Evolutionary conservation across 495 filamentous ascomycete species (phyloP), one percentile per base, ranked within the genome.

Genomic region (Daldinia grandis): DNA sequence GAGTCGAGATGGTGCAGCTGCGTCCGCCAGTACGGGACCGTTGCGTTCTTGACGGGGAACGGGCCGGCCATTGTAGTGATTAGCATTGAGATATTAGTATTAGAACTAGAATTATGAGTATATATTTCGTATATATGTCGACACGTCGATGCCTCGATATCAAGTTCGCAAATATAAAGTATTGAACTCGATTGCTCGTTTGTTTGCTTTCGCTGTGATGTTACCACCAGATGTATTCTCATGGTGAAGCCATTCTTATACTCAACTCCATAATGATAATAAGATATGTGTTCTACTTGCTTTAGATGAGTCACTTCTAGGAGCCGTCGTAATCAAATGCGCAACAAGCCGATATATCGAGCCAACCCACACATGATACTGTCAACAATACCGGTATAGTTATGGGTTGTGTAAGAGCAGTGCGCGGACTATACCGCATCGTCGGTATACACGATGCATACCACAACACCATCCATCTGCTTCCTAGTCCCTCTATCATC

Each of bases 1-100:
- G 75, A 69, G 58, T 82, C 75, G n/a, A 81, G 74, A 51, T 51
- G 44, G 64, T 82, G 79, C 4, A 72, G 68, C 47, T 82, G 74
- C 3, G 66, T 78, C 47, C 77, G 69, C 81, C 81, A 82, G 70
- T 76, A 81, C 25, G 79, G 74, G 15, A 72, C 19, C 1, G 78
- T 81, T 2, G 78, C 60, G 51, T 78, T 73, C 8, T 73, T 47
- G 17, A 78, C 77, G 19, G 80, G 77, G 50, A 62, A 74, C 10
- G 68, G 71, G 17, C 63, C 30, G 40, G 42, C 33, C 70, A 73
- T 73, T 51, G 58, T 62, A 49, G 19, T 33, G 35, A 49, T 24
- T 8, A 30, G 31, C 19, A 30, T 62, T 47, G 38, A 14, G 28
- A 49, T 17, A 55, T 38, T 28, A 21, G 24, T 33, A 51, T 56